Percentiles rank a stretch among this genome's conserved stretches.
Conservation (phyloP, 352 stramenopile genomes). For the Vaucheria bursata region DNA sequence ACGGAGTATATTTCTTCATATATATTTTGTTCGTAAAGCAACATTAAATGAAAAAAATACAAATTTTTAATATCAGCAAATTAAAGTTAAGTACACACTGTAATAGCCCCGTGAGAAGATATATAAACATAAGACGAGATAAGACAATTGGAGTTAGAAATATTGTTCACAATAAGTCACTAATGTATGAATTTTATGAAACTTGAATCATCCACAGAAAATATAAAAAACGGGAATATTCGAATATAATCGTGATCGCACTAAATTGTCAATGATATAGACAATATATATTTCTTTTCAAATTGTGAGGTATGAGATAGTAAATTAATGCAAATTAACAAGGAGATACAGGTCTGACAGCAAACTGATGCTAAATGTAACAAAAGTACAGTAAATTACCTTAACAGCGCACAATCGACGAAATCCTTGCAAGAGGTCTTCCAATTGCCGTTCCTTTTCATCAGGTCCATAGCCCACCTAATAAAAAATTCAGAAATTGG, state of each 20-base stretch:
- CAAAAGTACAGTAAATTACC: not conserved
- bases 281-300: not conserved
- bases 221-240: no score
- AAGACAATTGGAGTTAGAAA: no score
- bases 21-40: not conserved
- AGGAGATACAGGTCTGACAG: not conserved
- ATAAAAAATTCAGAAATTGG: not conserved
- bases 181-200: no score
- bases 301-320: not conserved
- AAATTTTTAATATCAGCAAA: not conserved
- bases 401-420: not conserved
- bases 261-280: not conserved
- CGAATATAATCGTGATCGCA: not conserved
- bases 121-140: no score
- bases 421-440: not conserved
- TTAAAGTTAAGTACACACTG: not conserved
- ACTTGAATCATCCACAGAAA: no score
- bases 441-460: not conserved
- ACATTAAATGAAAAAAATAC: not conserved
- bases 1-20: not conserved
- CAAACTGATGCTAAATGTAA: not conserved
- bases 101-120: not conserved
- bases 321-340: not conserved
- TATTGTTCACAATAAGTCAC: no score
- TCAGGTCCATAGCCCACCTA: not conserved